Percentiles rank a stretch among this genome's conserved stretches.
Conservation (phyloP, 805 yeast species). For the Ogataea nonfermentans region DNA sequence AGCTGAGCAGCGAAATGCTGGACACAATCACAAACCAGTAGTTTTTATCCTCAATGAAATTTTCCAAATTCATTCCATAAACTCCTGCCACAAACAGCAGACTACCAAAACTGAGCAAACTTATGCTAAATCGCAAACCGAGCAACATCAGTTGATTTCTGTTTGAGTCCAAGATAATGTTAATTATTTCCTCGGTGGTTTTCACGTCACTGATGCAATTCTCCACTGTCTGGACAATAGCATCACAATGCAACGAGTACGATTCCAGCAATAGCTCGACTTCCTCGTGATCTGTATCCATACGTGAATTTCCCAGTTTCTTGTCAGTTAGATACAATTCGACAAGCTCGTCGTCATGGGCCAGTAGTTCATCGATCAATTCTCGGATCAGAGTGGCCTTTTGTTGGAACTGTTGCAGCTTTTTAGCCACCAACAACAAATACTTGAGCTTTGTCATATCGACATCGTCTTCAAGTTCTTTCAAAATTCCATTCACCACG, state of each 20-base stretch:
- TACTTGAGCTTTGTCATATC: slow-evolving; percentile 77
- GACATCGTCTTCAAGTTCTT: slow-evolving; percentile 77
- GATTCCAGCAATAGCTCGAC: slow-evolving; percentile 88
- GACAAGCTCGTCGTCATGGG: slow-evolving; percentile 83
- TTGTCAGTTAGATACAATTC: slow-evolving; percentile 75
- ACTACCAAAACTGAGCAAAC: slow-evolving; percentile 76
- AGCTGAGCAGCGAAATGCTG: slow-evolving; percentile 39
- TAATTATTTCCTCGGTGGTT: slow-evolving; percentile 93
- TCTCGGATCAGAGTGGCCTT: slow-evolving; percentile 81
- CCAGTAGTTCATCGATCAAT: slow-evolving; percentile 78
- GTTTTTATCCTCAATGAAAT: slow-evolving; percentile 80
- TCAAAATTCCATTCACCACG: slow-evolving; percentile 67
- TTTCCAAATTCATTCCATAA: slow-evolving; percentile 95
- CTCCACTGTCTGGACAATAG: slow-evolving; percentile 87
- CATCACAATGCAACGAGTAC: slow-evolving; percentile 87
- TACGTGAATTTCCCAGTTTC: slow-evolving; percentile 41
- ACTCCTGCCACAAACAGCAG: slow-evolving; percentile 80
- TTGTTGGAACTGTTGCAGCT: slow-evolving; percentile 77
- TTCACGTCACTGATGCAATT: slow-evolving; percentile 76
- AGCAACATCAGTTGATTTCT: slow-evolving; percentile 89
- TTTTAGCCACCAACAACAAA: slow-evolving; percentile 79
- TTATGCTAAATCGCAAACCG: slow-evolving; percentile 79
- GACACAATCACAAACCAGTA: slow-evolving; percentile 63
- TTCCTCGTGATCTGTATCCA: slow-evolving; percentile 72
- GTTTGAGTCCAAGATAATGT: slow-evolving; percentile 88